Evolutionary conservation across 257 asterid genomes (phyloP).

Genomic region (Lycium ferocissimum): DNA sequence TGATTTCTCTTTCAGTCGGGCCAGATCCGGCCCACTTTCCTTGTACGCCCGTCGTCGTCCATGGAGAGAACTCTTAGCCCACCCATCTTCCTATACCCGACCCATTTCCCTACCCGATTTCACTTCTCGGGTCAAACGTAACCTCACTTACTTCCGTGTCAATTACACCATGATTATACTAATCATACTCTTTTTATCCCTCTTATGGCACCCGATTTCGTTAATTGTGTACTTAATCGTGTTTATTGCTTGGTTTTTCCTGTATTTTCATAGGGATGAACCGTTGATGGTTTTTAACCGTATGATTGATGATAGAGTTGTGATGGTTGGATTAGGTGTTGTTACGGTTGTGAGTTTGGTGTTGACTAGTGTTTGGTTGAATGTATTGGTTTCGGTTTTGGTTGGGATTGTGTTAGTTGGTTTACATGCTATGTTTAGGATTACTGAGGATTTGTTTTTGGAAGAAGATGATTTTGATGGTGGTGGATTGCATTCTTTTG

Average conservation of each 20-base stretch:
- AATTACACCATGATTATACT: slow-evolving; percentile 60
- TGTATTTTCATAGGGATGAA: slow-evolving; percentile 69
- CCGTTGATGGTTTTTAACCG: slow-evolving; percentile 59
- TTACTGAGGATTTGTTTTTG: slow-evolving; percentile 67
- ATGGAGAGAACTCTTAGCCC: slow-evolving; percentile 76
- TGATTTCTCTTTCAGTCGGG: slow-evolving; percentile 37
- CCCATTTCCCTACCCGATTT: slow-evolving; percentile 55
- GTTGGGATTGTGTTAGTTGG: slow-evolving; percentile 49
- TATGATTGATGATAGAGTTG: slow-evolving; percentile 66
- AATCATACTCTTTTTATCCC: slow-evolving; percentile 58
- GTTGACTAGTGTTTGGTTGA: slow-evolving; percentile 68
- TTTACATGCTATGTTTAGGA: slow-evolving; percentile 66
- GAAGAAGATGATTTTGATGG: slow-evolving; percentile 65
- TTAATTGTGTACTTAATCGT: slow-evolving; percentile 57
- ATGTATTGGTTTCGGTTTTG: slow-evolving; percentile 57
- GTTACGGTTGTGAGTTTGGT: slow-evolving; percentile 59
- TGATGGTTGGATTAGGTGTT: slow-evolving; percentile 48
- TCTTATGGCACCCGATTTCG: slow-evolving; percentile 72
- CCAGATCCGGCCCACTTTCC: slow-evolving; percentile 49
- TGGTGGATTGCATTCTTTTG: slow-evolving; percentile 68
- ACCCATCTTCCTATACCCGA: slow-evolving; percentile 61
- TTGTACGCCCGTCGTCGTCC: slow-evolving; percentile 64
- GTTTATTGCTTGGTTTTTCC: slow-evolving; percentile 58
- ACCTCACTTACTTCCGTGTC: slow-evolving; percentile 69
- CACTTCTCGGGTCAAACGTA: slow-evolving; percentile 52